phyloP scores from a whole-genome alignment of 2,329 filamentous ascomycete species.

The Arthrobotrys iridis region DNA sequence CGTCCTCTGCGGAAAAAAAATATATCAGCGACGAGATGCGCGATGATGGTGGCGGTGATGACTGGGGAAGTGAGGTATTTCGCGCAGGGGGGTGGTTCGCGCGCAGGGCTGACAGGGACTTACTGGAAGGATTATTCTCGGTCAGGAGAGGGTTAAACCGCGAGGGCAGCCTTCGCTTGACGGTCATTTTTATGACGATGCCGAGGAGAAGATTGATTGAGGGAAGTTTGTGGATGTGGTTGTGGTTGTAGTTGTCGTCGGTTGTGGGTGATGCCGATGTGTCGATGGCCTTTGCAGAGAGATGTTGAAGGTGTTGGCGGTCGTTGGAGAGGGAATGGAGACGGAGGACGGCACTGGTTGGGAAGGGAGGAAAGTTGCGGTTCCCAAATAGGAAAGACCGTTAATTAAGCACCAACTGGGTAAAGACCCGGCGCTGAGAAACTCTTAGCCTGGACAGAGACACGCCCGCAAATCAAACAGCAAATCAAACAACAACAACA shows the following conservation, averaged over 20 bases:
- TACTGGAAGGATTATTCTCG: constrained; percentile 43
- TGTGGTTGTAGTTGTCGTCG: background rate
- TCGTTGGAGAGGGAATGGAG: background rate
- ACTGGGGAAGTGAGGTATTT: background rate
- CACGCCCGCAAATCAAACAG: background rate
- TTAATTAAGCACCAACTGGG: background rate
- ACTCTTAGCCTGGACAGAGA: background rate
- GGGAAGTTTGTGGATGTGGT: background rate
- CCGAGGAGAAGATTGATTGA: background rate
- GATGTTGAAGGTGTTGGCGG: constrained; percentile 18
- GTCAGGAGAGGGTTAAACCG: constrained; percentile 40
- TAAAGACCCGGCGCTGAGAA: constrained; percentile 15
- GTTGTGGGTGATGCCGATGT: background rate
- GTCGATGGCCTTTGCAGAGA: background rate
- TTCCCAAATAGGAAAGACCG: constrained; percentile 16
- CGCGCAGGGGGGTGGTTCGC: constrained; percentile 10
- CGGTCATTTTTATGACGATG: constrained; percentile 27
- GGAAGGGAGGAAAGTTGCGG: constrained; percentile 4
- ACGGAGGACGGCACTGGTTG: constrained; percentile 1
- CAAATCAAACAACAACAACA: constrained; percentile 22
- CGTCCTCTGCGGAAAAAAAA: constrained; percentile 67
- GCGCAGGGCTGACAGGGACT: constrained; percentile 25
- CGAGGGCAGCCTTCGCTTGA: constrained; percentile 42
- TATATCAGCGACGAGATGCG: constrained; percentile 11
- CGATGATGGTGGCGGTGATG: background rate